Evolutionary conservation across 2,329 filamentous ascomycete genomes (phyloP).

Genomic region (Claviceps monticola): DNA sequence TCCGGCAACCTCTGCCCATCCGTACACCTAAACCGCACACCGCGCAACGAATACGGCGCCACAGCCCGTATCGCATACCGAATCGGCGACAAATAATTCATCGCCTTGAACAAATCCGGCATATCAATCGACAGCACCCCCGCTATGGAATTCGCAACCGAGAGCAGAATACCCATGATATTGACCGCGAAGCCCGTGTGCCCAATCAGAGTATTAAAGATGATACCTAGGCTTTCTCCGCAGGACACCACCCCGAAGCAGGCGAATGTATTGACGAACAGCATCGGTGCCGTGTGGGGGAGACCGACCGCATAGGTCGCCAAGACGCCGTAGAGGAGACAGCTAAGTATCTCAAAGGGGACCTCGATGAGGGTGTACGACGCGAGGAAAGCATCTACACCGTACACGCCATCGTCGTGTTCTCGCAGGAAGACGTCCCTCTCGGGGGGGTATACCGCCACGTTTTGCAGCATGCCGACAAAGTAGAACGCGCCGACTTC

Average conservation of each 20-base stretch:
- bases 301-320: conserved; percentile 52
- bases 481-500: conserved; percentile 60
- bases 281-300: conserved; percentile 46
- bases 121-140: conserved; percentile 59
- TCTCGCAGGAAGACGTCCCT: conserved; percentile 67
- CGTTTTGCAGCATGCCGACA: conserved; percentile 67
- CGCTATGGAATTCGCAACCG: conserved; percentile 56
- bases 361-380: conserved; percentile 58
- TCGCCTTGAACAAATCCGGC: conserved; percentile 47
- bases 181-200: conserved; percentile 69
- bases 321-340: conserved; percentile 51
- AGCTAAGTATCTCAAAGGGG: conserved; percentile 55
- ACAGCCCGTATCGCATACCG: conserved; percentile 57
- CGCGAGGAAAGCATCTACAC: conserved; percentile 55
- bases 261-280: conserved; percentile 53
- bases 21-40: conserved; percentile 49
- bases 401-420: conserved; percentile 59
- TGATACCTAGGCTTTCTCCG: conserved; percentile 63
- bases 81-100: conserved; percentile 60
- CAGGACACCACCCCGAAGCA: conserved; percentile 62
- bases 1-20: conserved; percentile 42
- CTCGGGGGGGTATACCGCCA: conserved; percentile 58
- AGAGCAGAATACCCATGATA: conserved; percentile 54
- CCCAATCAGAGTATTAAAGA: conserved; percentile 63
- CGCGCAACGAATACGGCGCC: conserved; percentile 48